Evolutionary conservation across 2,329 filamentous ascomycete species (phyloP).

Genomic region (Aureobasidium sp.): DNA sequence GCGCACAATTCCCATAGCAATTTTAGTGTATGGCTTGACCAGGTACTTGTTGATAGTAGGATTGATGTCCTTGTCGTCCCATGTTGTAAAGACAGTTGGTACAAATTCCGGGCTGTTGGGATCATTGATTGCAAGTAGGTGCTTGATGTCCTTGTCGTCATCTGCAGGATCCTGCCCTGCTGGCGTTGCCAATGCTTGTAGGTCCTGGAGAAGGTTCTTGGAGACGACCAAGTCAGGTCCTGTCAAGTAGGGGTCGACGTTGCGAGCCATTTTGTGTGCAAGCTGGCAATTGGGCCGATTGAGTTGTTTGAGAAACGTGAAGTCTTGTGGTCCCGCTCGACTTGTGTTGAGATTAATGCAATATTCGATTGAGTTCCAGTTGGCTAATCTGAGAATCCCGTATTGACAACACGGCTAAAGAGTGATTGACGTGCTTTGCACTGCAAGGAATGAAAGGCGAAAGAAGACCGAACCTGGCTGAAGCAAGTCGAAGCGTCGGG

Average conservation of each 20-base stretch:
- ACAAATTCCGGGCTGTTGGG: slow-evolving; percentile 43
- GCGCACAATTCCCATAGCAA: slow-evolving; percentile 53
- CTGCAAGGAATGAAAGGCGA: not conserved
- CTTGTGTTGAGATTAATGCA: not conserved
- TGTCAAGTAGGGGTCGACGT: slow-evolving; percentile 30
- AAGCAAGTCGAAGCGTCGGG: not conserved
- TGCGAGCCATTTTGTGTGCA: slow-evolving; percentile 14
- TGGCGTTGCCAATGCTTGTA: slow-evolving; percentile 13
- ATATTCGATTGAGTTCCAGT: not conserved
- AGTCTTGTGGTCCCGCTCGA: not conserved
- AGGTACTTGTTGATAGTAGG: slow-evolving; percentile 41
- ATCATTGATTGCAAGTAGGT: slow-evolving; percentile 45
- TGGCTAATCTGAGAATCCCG: not conserved
- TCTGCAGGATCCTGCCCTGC: slow-evolving; percentile 7
- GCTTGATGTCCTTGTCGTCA: slow-evolving; percentile 32
- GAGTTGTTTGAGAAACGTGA: not conserved
- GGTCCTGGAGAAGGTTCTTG: slow-evolving; percentile 31
- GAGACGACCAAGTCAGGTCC: slow-evolving; percentile 35
- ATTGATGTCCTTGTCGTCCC: slow-evolving; percentile 44
- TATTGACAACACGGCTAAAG: not conserved
- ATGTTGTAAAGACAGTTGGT: slow-evolving; percentile 48
- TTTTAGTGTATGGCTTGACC: slow-evolving; percentile 52
- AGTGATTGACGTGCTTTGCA: not conserved
- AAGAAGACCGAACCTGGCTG: not conserved
- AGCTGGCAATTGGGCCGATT: not conserved